phyloP scores from a whole-genome alignment of 176 grass and related monocot genomes.

The Ampelocalamus luodianensis region DNA sequence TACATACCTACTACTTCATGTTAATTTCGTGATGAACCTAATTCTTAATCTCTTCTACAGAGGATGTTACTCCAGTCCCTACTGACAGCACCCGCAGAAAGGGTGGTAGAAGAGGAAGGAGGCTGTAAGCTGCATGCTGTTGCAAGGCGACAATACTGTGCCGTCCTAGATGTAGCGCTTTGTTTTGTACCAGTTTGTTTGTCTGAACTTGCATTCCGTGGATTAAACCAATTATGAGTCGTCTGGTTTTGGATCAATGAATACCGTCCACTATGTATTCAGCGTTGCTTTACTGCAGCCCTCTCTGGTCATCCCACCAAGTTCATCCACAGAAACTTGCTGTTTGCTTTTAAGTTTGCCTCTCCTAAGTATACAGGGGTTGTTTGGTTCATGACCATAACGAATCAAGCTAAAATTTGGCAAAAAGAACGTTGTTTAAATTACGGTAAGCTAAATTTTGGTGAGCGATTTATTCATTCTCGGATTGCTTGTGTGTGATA shows the following conservation, averaged over 20 bases:
- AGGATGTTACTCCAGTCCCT: constrained; percentile 63
- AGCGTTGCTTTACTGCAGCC: background rate
- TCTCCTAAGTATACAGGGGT: background rate
- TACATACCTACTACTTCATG: background rate
- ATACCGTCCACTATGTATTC: background rate
- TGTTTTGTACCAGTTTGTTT: constrained; percentile 15
- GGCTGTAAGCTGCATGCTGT: constrained; percentile 40
- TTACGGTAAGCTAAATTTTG: no score
- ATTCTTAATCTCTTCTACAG: constrained; percentile 22
- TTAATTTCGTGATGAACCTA: background rate
- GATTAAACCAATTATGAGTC: background rate
- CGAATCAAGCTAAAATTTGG: no score
- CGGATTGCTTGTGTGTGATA: no score
- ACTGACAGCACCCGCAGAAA: constrained; percentile 68
- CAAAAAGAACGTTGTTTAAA: no score
- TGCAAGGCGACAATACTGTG: background rate
- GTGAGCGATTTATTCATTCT: no score
- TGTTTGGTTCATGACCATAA: no score
- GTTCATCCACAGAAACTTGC: background rate
- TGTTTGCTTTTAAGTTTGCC: background rate
- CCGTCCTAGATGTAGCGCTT: constrained; percentile 6
- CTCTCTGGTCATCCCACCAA: no score
- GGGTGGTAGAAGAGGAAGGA: constrained; percentile 66
- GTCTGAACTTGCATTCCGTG: background rate
- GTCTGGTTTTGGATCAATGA: background rate